A percentile compares a stretch with the other conserved stretches of the same genome.
phyloP scores from a whole-genome alignment of 2,329 filamentous ascomycete species.

The Ramularia collo-cygni region DNA sequence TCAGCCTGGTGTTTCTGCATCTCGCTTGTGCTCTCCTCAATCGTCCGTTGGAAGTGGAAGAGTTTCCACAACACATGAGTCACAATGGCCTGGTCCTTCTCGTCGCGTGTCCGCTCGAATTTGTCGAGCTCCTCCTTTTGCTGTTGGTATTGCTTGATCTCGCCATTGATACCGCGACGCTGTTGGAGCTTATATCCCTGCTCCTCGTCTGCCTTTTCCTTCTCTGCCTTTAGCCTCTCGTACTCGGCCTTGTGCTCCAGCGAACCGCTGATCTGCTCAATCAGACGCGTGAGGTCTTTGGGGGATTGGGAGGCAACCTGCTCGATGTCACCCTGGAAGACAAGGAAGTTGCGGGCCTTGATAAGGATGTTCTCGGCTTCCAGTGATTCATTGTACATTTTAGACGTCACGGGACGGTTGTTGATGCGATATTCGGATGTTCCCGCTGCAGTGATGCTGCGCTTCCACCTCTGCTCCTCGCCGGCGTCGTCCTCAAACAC shows the following conservation, averaged over 20 bases:
- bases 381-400: slow-evolving; percentile 87
- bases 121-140: slow-evolving; percentile 94
- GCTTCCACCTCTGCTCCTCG: slow-evolving; percentile 93
- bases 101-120: slow-evolving; percentile 82
- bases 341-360: slow-evolving; percentile 94
- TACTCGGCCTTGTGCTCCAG: slow-evolving; percentile 92
- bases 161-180: slow-evolving; percentile 89
- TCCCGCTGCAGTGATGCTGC: slow-evolving; percentile 80
- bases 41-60: slow-evolving; percentile 87
- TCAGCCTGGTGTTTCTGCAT: slow-evolving; percentile 94
- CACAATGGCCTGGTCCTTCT: slow-evolving; percentile 84
- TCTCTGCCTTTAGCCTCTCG: slow-evolving; percentile 77
- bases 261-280: slow-evolving; percentile 96
- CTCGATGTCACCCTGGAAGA: slow-evolving; percentile 97
- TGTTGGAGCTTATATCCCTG: slow-evolving; percentile 83
- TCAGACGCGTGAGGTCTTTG: slow-evolving; percentile 83
- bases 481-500: slow-evolving; percentile 97
- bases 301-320: slow-evolving; percentile 93
- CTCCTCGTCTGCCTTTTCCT: slow-evolving; percentile 80
- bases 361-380: slow-evolving; percentile 95
- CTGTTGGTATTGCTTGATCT: slow-evolving; percentile 96
- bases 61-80: slow-evolving; percentile 95
- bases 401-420: slow-evolving; percentile 77
- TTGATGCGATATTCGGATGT: slow-evolving; percentile 97
- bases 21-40: slow-evolving; percentile 82